These are phyloP conservation scores for Sporothrix euskadiensis DNA, from an alignment of 2,329 filamentous ascomycete species.

Conservation along the genomic window DNA sequence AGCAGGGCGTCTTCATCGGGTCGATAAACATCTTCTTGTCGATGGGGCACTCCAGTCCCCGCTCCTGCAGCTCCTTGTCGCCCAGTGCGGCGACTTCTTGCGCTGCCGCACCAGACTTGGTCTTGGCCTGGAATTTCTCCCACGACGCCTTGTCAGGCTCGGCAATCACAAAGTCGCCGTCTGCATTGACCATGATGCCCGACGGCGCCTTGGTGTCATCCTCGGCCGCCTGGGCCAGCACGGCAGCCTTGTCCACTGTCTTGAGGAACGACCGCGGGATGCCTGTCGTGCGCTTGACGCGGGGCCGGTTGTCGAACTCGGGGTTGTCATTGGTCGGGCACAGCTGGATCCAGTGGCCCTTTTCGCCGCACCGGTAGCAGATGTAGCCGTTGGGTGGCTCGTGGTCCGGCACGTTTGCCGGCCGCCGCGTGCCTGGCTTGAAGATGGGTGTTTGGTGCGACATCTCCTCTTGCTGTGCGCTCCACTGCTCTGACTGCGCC, in stretches of 20 bases:
- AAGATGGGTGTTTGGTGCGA: slow-evolving; percentile 70
- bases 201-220: slow-evolving; percentile 80
- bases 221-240: slow-evolving; percentile 69
- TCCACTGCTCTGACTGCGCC: slow-evolving; percentile 87
- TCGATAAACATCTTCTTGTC: slow-evolving; percentile 98
- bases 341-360: slow-evolving; percentile 98
- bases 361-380: slow-evolving; percentile 93
- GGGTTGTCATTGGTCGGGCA: slow-evolving; percentile 99
- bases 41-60: slow-evolving; percentile 87
- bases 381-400: slow-evolving; percentile 92
- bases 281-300: slow-evolving; percentile 93
- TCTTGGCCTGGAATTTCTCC: slow-evolving; percentile 95
- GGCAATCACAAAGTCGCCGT: slow-evolving; percentile 95
- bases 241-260: slow-evolving; percentile 87
- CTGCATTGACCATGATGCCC: slow-evolving; percentile 95
- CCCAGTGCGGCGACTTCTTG: slow-evolving; percentile 74
- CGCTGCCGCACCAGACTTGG: slow-evolving; percentile 79
- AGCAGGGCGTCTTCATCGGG: slow-evolving; percentile 98
- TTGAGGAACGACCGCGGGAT: slow-evolving; percentile 95
- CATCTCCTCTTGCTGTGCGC: slow-evolving; percentile 89
- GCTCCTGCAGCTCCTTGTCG: slow-evolving; percentile 84
- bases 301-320: slow-evolving; percentile 87
- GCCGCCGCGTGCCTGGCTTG: slow-evolving; percentile 64
- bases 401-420: slow-evolving; percentile 80
- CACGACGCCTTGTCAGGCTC: slow-evolving; percentile 93